Evolutionary conservation across 495 filamentous ascomycete genomes (phyloP), one percentile per base, ranked within the genome.

Genomic region (Trichoderma reesei): DNA sequence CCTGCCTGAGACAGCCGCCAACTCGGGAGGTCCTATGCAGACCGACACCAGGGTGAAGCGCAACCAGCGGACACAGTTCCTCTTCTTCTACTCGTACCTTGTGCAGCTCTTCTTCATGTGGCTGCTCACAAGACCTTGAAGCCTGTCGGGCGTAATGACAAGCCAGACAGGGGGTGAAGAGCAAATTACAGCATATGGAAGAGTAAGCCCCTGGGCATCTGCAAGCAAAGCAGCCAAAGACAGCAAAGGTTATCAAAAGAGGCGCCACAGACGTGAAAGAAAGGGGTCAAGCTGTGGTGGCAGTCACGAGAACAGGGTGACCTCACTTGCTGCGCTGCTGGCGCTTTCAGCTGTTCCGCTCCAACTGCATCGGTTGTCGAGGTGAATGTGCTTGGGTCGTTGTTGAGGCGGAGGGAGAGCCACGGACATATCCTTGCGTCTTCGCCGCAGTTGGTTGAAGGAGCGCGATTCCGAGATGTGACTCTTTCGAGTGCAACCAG

Each of bases 81-180:
- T 98, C 65, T 97, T 98, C 76, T 76, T 93, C 65, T 98, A 98
- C 77, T 89, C 90, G 44, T 98, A 98, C 74, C 79, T 92, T 16
- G 87, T 96, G 62, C 94, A 98, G 75, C 85, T 98, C 59, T 70
- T 92, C 63, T 96, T 97, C 73, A 97, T 97, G 90, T 93, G 94
- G 88, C 84, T 92, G 66, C 79, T 98, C 65, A 95, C 74, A 68
- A 72, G 76, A 65, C 70, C 71, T 3, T 77, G 70, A 66, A 56
- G 34, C 2, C 11, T 7, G 48, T 4, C 14, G 48, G 26, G 16
- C 3, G 18, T 48, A 31, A 56, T 11, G 18, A 10, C 0, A 14
- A 10, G 11, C 34, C 1, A 4, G 34, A 34, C 0, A 34, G 51
- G 18, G 20, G 26, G n/a, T 8, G n/a, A 48, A 20, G 16, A 8